Base-by-base conservation (phyloP, 2,329 filamentous ascomycete species). In the Geoglossum cookeanum region DNA sequence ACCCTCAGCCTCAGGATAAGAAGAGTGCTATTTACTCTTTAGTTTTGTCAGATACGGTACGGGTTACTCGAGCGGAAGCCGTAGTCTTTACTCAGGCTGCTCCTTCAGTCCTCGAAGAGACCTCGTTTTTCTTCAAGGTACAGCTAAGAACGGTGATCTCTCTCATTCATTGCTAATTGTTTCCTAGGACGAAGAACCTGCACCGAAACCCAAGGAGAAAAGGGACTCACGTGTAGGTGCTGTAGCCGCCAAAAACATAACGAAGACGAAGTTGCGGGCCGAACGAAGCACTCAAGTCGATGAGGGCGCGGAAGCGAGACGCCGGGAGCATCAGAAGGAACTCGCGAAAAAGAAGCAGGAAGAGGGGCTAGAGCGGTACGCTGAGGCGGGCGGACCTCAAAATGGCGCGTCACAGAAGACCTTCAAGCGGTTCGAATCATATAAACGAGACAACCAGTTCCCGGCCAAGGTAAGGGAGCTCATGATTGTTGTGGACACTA, bases 341-440 rank as follows among this genome's bases (percentile, higher is more conserved):
- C 78, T 87, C 17, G 86, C 90, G 4, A 65, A 74, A 15, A 95
- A 91, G 75, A 97, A 96, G 72, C 90, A 94, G 65, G 83, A 84
- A 63, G 86, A 95, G 64, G 92, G 92, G 56, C 71, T 95, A 29
- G 84, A 83, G 17, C 80, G 88, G 61, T 98, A 94, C 67, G 81
- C 87, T 47, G 88, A 94, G 65, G 86, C 87, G 0, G 90, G 85
- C 0, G 85, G 83, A 59, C 87, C 84, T 58, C 77, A 91, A 61
- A 92, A 95, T 65, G 92, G 91, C 37, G 83, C 83, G n/a, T 85
- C 92, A 62, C 85, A 94, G 68, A 97, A 97, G 77, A 94, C 91
- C 72, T 97, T 98, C 76, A 97, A 97, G 75, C 87, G 89, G 58
- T 98, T 97, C 67, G 92, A 98, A 70, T 98, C 92, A 0, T 98